These are phyloP conservation scores for Colletotrichum paranaense DNA, from an alignment of 2,329 filamentous ascomycete genomes.

Conservation along the genomic window DNA sequence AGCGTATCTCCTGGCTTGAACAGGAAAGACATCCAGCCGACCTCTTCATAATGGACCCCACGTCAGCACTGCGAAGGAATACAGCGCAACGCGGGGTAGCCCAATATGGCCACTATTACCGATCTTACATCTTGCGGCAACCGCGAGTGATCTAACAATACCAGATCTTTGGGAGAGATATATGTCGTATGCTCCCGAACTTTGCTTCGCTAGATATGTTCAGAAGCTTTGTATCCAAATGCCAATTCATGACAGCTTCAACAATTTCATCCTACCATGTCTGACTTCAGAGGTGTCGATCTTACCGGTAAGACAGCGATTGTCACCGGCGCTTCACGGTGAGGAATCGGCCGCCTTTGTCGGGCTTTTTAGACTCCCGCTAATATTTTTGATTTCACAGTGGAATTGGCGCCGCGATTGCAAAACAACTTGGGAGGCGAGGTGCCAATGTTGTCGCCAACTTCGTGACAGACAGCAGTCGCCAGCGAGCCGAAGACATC, in stretches of 20 bases:
- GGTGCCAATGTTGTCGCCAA: constrained; percentile 50
- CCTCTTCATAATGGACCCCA: neutral
- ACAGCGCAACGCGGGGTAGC: neutral
- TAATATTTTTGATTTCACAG: constrained; percentile 17
- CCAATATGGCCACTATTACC: neutral
- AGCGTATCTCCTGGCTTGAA: neutral
- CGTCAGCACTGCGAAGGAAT: neutral
- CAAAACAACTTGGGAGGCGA: constrained; percentile 70
- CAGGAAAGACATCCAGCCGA: neutral
- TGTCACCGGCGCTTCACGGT: constrained; percentile 32
- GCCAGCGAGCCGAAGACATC: constrained; percentile 35
- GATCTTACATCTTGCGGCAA: neutral
- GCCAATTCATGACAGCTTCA: neutral
- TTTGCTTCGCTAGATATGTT: neutral
- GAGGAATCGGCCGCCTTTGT: neutral
- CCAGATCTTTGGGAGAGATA: neutral
- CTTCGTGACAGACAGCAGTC: constrained; percentile 34
- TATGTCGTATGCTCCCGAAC: neutral
- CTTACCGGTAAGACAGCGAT: constrained; percentile 38
- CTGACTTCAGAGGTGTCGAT: constrained; percentile 38
- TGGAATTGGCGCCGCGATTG: constrained; percentile 70
- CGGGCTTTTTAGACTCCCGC: neutral
- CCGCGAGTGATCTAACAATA: neutral
- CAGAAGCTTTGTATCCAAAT: too few species aligned
- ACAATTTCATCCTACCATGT: neutral